These are phyloP conservation scores for Talaromyces nanjingensis DNA, from an alignment of 495 filamentous ascomycete genomes.

Conservation along the genomic window DNA sequence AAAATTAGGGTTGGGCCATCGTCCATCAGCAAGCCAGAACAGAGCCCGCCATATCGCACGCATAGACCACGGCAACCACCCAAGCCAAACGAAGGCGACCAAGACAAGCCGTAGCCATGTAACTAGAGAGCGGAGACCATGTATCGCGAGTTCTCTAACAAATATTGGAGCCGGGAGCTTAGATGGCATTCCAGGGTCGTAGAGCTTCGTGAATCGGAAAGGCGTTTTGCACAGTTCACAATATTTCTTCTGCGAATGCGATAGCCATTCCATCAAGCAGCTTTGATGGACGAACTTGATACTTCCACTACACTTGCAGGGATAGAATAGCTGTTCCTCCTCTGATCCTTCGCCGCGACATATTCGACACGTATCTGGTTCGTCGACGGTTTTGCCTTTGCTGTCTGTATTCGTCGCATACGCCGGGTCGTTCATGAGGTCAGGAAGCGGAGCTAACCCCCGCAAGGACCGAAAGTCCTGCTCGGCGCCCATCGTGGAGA, in stretches of 20 bases:
- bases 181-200: conserved; percentile 85
- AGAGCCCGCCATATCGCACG: conserved; percentile 82
- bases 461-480: conserved; percentile 11
- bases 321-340: conserved; percentile 91
- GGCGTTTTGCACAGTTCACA: conserved; percentile 98
- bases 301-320: conserved; percentile 96
- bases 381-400: conserved; percentile 33
- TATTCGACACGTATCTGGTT: conserved; percentile 83
- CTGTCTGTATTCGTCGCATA: conserved; percentile 31
- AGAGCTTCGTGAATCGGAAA: conserved; percentile 96
- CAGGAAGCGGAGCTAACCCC: conserved; percentile 31
- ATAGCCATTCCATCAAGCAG: conserved; percentile 96
- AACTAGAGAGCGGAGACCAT: conserved; percentile 59
- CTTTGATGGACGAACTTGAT: conserved; percentile 98
- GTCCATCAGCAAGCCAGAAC: conserved; percentile 94
- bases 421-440: conserved; percentile 62
- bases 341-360: conserved; percentile 80
- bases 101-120: conserved; percentile 71
- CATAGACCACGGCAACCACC: conserved; percentile 84
- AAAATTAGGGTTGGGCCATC: conserved; percentile 51
- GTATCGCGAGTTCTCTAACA: conserved; percentile 62
- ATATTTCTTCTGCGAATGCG: conserved; percentile 97
- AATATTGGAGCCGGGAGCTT: conserved; percentile 75
- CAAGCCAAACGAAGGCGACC: conserved; percentile 82
- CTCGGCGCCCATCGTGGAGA: conserved; percentile 10